A percentile compares a stretch with the other conserved stretches of the same genome.
These are phyloP conservation scores for Rubroshorea leprosula DNA, from an alignment of 345 rosid species.

Conservation along the genomic window DNA sequence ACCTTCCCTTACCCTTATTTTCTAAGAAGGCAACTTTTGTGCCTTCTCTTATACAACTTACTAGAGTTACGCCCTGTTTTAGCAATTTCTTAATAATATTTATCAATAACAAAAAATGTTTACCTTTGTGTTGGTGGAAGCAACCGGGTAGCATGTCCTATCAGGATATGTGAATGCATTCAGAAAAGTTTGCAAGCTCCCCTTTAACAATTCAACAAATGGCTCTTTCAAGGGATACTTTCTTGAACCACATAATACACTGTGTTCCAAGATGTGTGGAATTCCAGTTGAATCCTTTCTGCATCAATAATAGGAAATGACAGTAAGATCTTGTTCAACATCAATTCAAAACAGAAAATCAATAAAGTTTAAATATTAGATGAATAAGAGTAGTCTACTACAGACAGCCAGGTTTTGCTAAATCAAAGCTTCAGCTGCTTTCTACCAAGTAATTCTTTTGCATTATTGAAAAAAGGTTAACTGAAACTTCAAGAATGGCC, in stretches of 20 bases:
- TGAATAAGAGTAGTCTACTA: too few relatives aligned
- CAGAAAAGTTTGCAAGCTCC: constrained; percentile 86
- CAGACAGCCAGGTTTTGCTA: too few relatives aligned
- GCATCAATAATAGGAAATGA: constrained; percentile 26
- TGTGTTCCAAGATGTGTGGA: constrained; percentile 96
- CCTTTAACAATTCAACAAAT: constrained; percentile 88
- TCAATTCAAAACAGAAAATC: background rate
- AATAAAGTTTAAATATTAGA: too few relatives aligned
- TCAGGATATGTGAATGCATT: constrained; percentile 98
- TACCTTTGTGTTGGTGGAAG: constrained; percentile 93
- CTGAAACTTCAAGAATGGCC: background rate
- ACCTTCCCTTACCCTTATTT: background rate
- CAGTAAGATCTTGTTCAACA: constrained; percentile 5
- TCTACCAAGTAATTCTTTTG: background rate
- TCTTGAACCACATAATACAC: constrained; percentile 92
- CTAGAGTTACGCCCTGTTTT: background rate
- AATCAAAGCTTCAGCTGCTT: background rate
- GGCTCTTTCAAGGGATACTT: constrained; percentile 98
- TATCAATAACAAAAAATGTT: background rate
- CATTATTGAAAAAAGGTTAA: background rate
- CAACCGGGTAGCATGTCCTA: constrained; percentile 96
- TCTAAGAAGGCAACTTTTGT: background rate
- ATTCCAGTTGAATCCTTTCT: constrained; percentile 96
- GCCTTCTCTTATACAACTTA: background rate
- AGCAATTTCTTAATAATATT: background rate